These are phyloP conservation scores for Coix lacrymajobi DNA, from an alignment of 176 grass and related monocot genomes.

Conservation along the genomic window DNA sequence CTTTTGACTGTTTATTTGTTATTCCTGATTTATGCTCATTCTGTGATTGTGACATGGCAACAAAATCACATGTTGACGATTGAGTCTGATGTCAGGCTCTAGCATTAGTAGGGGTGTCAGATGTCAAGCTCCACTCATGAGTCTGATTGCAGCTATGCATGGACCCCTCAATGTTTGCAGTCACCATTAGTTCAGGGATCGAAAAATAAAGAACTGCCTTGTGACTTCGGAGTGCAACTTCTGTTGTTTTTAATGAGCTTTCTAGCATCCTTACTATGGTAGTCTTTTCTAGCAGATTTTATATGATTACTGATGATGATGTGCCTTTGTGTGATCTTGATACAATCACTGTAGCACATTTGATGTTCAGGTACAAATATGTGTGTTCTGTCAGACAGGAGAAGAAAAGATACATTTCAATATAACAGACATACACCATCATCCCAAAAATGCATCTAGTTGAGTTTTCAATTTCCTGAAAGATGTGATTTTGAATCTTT, in stretches of 20 bases:
- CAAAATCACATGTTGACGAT: not conserved
- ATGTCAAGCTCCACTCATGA: not conserved
- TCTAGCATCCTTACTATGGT: not conserved
- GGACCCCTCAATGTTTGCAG: not conserved
- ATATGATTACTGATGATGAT: not conserved
- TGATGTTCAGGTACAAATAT: not conserved
- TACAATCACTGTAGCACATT: not conserved
- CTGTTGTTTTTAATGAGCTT: not conserved
- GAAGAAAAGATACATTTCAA: not conserved
- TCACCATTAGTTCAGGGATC: not conserved
- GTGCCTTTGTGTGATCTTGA: not conserved
- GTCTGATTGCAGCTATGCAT: not conserved
- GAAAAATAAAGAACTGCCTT: not conserved
- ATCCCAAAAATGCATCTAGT: not conserved
- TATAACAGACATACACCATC: not conserved
- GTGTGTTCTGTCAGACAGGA: not conserved
- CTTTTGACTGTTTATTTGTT: slow-evolving; percentile 35
- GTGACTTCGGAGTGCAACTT: not conserved
- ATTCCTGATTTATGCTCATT: slow-evolving; percentile 4
- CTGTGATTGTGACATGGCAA: slow-evolving; percentile 26
- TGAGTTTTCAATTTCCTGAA: not conserved
- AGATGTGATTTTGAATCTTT: not conserved
- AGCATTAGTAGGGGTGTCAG: not conserved
- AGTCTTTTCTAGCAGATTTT: not conserved
- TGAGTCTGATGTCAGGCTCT: not conserved